Percentiles rank a stretch among this genome's conserved stretches.
Evolutionary conservation across 1,284 basidiomycete species (phyloP).

Genomic region (Coriolopsis trogii): DNA sequence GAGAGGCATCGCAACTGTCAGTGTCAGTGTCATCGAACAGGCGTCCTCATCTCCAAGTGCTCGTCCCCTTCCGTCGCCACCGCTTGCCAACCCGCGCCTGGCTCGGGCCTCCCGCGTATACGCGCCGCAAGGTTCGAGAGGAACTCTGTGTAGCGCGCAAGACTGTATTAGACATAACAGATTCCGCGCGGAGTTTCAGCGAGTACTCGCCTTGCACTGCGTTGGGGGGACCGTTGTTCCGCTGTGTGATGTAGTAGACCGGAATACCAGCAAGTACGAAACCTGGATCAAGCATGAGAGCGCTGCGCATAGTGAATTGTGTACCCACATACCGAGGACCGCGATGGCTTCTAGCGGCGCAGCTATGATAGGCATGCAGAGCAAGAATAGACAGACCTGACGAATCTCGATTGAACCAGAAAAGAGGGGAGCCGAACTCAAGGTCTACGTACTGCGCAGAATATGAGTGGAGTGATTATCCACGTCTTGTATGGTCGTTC

Average conservation of each 20-base stretch:
- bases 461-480: slow-evolving; percentile 88
- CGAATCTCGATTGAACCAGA: not conserved
- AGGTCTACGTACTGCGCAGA: slow-evolving; percentile 75
- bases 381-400: slow-evolving; percentile 87
- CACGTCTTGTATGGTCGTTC: slow-evolving; percentile 91
- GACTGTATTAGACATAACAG: slow-evolving; percentile 4
- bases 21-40: slow-evolving; percentile 13
- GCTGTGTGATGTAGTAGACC: slow-evolving; percentile 81
- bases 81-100: slow-evolving; percentile 71
- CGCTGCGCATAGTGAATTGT: not conserved
- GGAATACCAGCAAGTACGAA: slow-evolving; percentile 80
- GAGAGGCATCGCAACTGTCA: not conserved
- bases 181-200: slow-evolving; percentile 1
- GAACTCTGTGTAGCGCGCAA: slow-evolving; percentile 39
- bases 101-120: slow-evolving; percentile 51
- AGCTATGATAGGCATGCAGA: slow-evolving; percentile 95
- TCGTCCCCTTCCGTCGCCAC: slow-evolving; percentile 76
- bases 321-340: slow-evolving; percentile 68
- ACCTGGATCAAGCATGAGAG: slow-evolving; percentile 37
- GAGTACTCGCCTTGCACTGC: slow-evolving; percentile 31
- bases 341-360: slow-evolving; percentile 89
- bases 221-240: slow-evolving; percentile 43
- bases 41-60: slow-evolving; percentile 58
- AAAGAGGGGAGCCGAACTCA: not conserved
- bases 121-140: slow-evolving; percentile 45